These are phyloP conservation scores for Candida sakaeoensis DNA, from an alignment of 805 yeast genomes.

Conservation along the genomic window DNA sequence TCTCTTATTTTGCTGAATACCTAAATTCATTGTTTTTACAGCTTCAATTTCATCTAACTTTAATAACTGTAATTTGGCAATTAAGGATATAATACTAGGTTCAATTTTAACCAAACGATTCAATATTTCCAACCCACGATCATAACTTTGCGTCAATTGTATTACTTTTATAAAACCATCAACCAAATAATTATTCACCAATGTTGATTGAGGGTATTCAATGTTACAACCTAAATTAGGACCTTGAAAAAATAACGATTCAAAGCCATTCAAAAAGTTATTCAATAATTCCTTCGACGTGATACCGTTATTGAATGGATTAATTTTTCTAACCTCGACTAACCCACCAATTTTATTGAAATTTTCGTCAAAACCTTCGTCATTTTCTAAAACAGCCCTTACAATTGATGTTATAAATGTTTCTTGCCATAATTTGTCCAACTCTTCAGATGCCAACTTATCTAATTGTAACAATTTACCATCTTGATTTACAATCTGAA, in stretches of 20 bases:
- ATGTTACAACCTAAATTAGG: slow-evolving; percentile 60
- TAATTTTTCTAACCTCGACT: slow-evolving; percentile 79
- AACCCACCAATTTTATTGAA: slow-evolving; percentile 48
- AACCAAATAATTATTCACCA: slow-evolving; percentile 63
- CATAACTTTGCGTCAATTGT: slow-evolving; percentile 61
- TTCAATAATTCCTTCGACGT: slow-evolving; percentile 39
- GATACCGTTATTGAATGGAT: slow-evolving; percentile 59
- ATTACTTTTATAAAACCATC: slow-evolving; percentile 68
- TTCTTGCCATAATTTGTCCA: slow-evolving; percentile 46
- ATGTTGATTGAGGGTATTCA: slow-evolving; percentile 65
- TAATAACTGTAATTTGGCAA: slow-evolving; percentile 50
- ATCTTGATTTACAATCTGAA: slow-evolving; percentile 45
- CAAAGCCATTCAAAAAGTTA: slow-evolving; percentile 61
- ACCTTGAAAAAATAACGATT: slow-evolving; percentile 62
- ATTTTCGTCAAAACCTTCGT: slow-evolving; percentile 82
- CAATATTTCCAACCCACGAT: slow-evolving; percentile 57
- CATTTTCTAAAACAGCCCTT: slow-evolving; percentile 63
- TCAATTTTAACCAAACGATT: slow-evolving; percentile 48
- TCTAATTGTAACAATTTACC: slow-evolving; percentile 52
- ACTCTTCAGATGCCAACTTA: slow-evolving; percentile 53
- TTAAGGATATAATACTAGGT: slow-evolving; percentile 54
- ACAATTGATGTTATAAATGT: slow-evolving; percentile 69
- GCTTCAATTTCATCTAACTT: slow-evolving; percentile 61
- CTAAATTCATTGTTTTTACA: slow-evolving; percentile 47
- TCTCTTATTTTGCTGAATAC: slow-evolving; percentile 47